phyloP scores from a whole-genome alignment of 1,284 basidiomycete genomes.

The Chalciporus sp. region DNA sequence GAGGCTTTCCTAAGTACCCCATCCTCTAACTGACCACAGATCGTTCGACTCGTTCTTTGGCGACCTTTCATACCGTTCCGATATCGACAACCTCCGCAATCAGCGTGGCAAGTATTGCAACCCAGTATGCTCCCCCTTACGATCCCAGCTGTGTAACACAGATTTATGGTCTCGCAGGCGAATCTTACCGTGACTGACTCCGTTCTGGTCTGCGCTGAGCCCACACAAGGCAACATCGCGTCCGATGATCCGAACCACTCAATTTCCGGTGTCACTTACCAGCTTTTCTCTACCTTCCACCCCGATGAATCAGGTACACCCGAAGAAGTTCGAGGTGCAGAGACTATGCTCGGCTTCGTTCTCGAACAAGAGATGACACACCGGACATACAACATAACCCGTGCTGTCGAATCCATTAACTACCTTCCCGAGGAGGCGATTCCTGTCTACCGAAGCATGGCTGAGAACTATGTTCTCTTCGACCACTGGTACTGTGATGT shows the following conservation, averaged over 20 bases:
- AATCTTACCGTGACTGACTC: slow-evolving; percentile 15
- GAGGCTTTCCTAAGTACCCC: not conserved
- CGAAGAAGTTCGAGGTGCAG: not conserved
- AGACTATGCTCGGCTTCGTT: slow-evolving; percentile 28
- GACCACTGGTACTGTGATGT: slow-evolving; percentile 32
- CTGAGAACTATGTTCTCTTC: slow-evolving; percentile 27
- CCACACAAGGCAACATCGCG: slow-evolving; percentile 22
- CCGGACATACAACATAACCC: slow-evolving; percentile 15
- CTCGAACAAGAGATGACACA: slow-evolving; percentile 24
- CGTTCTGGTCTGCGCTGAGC: slow-evolving; percentile 21
- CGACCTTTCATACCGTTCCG: slow-evolving; percentile 28
- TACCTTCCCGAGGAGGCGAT: slow-evolving; percentile 29
- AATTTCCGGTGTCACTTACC: slow-evolving; percentile 25
- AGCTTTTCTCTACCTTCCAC: slow-evolving; percentile 8
- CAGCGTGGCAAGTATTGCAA: slow-evolving; percentile 24
- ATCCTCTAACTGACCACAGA: slow-evolving; percentile 1
- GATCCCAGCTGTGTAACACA: not conserved
- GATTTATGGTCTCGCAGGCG: slow-evolving; percentile 4
- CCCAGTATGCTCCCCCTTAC: slow-evolving; percentile 12
- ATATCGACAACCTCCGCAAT: slow-evolving; percentile 28
- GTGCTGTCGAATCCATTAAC: slow-evolving; percentile 22
- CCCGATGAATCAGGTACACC: slow-evolving; percentile 18
- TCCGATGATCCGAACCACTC: slow-evolving; percentile 32
- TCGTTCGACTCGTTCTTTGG: slow-evolving; percentile 33
- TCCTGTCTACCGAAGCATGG: slow-evolving; percentile 28